Evolutionary conservation across 768 basidiomycete species (phyloP).

Genomic region (Daedaleopsis nitida): DNA sequence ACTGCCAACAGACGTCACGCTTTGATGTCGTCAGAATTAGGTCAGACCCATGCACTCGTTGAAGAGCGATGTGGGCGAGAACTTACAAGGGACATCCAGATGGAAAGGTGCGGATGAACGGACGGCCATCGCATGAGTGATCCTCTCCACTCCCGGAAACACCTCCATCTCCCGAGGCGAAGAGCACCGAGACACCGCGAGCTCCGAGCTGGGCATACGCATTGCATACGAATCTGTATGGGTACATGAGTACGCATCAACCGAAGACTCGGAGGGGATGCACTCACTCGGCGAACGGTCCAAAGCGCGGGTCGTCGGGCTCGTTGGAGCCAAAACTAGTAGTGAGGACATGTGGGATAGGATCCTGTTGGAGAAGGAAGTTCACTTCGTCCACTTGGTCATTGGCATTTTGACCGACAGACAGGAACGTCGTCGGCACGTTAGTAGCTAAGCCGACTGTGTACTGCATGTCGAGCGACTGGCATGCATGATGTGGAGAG

Average conservation of each 20-base stretch:
- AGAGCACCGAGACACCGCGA: slow-evolving; percentile 33
- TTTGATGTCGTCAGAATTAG: no score
- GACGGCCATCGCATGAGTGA: slow-evolving; percentile 24
- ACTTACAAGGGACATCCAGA: slow-evolving; percentile 31
- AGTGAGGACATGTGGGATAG: not conserved
- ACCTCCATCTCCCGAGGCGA: slow-evolving; percentile 36
- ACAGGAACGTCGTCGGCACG: slow-evolving; percentile 34
- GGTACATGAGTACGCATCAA: no score
- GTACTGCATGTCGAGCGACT: slow-evolving; percentile 39
- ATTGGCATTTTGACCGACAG: slow-evolving; percentile 25
- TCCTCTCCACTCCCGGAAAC: slow-evolving; percentile 27
- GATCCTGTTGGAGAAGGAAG: not conserved
- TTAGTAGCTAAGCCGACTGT: slow-evolving; percentile 35
- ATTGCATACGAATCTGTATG: slow-evolving; percentile 28
- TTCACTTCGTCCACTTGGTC: not conserved
- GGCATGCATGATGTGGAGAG: no score
- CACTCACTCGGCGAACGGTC: not conserved
- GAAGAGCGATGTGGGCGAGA: slow-evolving; percentile 3
- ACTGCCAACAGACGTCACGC: slow-evolving; percentile 39
- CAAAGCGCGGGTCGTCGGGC: not conserved
- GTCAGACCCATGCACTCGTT: no score
- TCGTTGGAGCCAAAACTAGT: not conserved
- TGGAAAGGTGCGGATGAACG: slow-evolving; percentile 34
- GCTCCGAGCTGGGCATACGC: slow-evolving; percentile 32
- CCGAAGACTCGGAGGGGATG: not conserved